Conservation (phyloP, 768 basidiomycete species). For the Termitomyces sp. region DNA sequence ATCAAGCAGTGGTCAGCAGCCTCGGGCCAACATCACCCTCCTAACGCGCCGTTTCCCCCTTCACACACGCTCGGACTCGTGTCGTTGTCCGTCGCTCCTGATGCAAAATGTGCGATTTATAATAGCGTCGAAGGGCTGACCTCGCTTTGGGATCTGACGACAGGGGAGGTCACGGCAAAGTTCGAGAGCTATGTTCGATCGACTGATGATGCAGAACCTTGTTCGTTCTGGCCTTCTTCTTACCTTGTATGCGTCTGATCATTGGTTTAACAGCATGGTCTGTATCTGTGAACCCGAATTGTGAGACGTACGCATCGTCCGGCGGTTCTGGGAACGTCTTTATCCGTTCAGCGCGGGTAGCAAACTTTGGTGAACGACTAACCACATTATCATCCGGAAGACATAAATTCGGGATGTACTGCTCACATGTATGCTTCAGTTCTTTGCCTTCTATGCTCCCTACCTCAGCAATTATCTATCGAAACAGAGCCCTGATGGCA, state of each 20-base stretch:
- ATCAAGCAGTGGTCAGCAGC: slow-evolving; percentile 68
- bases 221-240: slow-evolving; percentile 37
- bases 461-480: background rate
- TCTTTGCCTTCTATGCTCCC: background rate
- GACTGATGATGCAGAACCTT: slow-evolving; percentile 57
- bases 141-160: slow-evolving; percentile 63
- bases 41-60: slow-evolving; percentile 44
- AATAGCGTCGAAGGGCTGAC: slow-evolving; percentile 86
- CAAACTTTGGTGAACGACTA: slow-evolving; percentile 63
- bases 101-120: slow-evolving; percentile 63
- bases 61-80: slow-evolving; percentile 85
- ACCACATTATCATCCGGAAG: slow-evolving; percentile 58
- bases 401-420: slow-evolving; percentile 73
- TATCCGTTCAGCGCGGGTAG: slow-evolving; percentile 62
- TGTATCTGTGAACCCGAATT: slow-evolving; percentile 73
- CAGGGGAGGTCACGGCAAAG: slow-evolving; percentile 52
- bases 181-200: slow-evolving; percentile 70
- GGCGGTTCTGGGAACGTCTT: slow-evolving; percentile 66
- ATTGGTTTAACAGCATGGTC: slow-evolving; percentile 59
- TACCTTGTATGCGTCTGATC: background rate
- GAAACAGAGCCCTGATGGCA: slow-evolving; percentile 81
- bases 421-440: slow-evolving; percentile 51
- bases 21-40: slow-evolving; percentile 53
- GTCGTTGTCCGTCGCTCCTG: slow-evolving; percentile 66
- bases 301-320: slow-evolving; percentile 68